Evolutionary conservation across 441 rosid genomes (phyloP), one percentile per base, ranked within the genome.

Genomic region (Corymbia citriodora): DNA sequence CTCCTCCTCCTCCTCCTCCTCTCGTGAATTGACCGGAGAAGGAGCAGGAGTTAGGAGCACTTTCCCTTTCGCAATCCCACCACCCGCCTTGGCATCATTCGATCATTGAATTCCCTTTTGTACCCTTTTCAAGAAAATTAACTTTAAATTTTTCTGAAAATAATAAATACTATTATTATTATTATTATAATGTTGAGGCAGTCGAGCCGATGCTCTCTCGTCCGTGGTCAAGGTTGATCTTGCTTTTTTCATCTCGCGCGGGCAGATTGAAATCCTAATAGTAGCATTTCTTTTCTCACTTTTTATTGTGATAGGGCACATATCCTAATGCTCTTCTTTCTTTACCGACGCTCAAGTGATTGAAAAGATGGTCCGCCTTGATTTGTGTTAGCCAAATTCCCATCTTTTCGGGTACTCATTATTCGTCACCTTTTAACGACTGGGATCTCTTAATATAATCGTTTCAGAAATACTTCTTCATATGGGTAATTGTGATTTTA

Each of bases 91-190:
- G 85, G 17, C 85, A 79, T 40, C 85, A 79, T 79, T 79, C 25
- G 52, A 45, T 40, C 18, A 0, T 1, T 5, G 85, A 79, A 79
- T 79, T 45, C 52, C 85, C 85, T 8, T 79, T 4, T 12, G 3
- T 45, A 2, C 85, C 85, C 85, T 12, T 79, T 23, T 1, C 9
- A 19, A 14, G 29, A 4, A 40, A 40, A 74, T 11, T 40, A 40
- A 23, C 83, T 23, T 11, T 7, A 0, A 0, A 11, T 19, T 11
- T 21, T 2, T 6, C 12, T 7, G 10, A 23, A 21, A 45, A 19
- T 8, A 40, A 10, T 33, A 3, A 74, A 12, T 12, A 7, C 3
- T 36, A 36, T 36, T 36, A 36, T 36, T 36, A 36, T 40, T 40
- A 40, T 40, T 40, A 40, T 40, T 40, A 6, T 10, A 40, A 40